Evolutionary conservation across 1,284 basidiomycete species (phyloP).

Genomic region (Ustilago loliicola): DNA sequence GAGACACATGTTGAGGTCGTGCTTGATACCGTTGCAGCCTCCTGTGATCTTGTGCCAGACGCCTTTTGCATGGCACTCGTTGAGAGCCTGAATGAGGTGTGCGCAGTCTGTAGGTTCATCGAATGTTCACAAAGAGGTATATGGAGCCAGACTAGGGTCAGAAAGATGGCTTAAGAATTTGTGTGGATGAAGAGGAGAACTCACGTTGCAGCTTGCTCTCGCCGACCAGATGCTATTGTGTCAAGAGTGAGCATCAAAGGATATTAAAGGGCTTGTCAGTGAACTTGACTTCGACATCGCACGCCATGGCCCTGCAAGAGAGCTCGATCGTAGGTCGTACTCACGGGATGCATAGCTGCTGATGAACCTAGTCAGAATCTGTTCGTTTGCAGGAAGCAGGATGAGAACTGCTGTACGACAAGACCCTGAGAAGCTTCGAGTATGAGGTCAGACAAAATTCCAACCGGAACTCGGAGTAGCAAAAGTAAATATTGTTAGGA

Average conservation of each 20-base stretch:
- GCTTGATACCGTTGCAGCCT: conserved; percentile 59
- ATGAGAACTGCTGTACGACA: neutral
- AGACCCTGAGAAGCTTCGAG: conserved; percentile 11
- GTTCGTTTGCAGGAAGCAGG: neutral
- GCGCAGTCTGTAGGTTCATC: conserved; percentile 44
- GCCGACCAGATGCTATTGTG: conserved; percentile 47
- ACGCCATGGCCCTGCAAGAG: neutral
- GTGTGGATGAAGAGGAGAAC: conserved; percentile 7
- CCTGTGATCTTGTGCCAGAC: conserved; percentile 55
- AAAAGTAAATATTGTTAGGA: neutral
- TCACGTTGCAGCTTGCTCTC: conserved; percentile 53
- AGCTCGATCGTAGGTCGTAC: conserved; percentile 5
- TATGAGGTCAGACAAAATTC: conserved; percentile 45
- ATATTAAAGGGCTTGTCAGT: neutral
- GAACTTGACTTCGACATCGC: neutral
- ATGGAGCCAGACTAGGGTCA: neutral
- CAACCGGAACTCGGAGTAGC: conserved; percentile 23
- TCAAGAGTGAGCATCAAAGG: neutral
- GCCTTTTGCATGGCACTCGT: conserved; percentile 55
- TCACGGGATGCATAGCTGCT: conserved; percentile 38
- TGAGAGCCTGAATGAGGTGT: conserved; percentile 51
- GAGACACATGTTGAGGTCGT: conserved; percentile 59
- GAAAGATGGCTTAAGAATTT: too few relatives aligned
- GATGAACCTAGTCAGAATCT: neutral
- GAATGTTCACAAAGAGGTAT: neutral